Evolutionary conservation across 2,329 filamentous ascomycete genomes (phyloP).

Genomic region (Trichothecium roseum): DNA sequence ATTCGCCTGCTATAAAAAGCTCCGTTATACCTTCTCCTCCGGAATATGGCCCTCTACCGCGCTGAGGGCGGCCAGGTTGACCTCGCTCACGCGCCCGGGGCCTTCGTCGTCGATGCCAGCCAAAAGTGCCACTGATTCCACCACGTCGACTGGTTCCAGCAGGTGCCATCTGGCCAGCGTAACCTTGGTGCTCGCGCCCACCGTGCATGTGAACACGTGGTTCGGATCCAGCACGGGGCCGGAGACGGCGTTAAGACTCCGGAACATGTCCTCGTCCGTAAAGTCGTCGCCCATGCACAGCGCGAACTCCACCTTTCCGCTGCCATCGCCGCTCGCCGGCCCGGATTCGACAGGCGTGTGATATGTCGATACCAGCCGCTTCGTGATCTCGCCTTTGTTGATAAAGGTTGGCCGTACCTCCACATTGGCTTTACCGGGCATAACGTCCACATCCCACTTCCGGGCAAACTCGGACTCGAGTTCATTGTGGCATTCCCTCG

Average conservation of each 20-base stretch:
- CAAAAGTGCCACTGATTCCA: slow-evolving; percentile 54
- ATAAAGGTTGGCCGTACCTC: slow-evolving; percentile 95
- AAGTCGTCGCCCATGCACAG: slow-evolving; percentile 92
- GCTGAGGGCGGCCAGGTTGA: slow-evolving; percentile 46
- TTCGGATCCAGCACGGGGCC: slow-evolving; percentile 43
- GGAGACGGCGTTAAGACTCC: slow-evolving; percentile 55
- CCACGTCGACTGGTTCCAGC: slow-evolving; percentile 78
- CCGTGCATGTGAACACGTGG: slow-evolving; percentile 81
- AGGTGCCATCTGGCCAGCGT: slow-evolving; percentile 87
- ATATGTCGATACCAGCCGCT: slow-evolving; percentile 69
- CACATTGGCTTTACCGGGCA: slow-evolving; percentile 92
- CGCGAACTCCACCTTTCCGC: slow-evolving; percentile 66
- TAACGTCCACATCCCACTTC: slow-evolving; percentile 87
- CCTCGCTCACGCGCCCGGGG: slow-evolving; percentile 32
- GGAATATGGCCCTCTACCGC: slow-evolving; percentile 43
- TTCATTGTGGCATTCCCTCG: slow-evolving; percentile 70
- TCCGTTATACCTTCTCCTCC: not conserved
- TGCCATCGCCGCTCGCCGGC: slow-evolving; percentile 29
- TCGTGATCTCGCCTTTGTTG: slow-evolving; percentile 95
- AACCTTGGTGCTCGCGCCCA: slow-evolving; percentile 84
- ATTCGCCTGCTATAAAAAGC: too few relatives aligned
- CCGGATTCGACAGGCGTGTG: slow-evolving; percentile 36
- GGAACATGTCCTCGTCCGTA: slow-evolving; percentile 96
- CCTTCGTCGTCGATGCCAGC: slow-evolving; percentile 32
- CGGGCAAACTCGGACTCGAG: slow-evolving; percentile 67